These are phyloP conservation scores for Cornus suecica DNA, from an alignment of 148 eudicot species.

Conservation along the genomic window DNA sequence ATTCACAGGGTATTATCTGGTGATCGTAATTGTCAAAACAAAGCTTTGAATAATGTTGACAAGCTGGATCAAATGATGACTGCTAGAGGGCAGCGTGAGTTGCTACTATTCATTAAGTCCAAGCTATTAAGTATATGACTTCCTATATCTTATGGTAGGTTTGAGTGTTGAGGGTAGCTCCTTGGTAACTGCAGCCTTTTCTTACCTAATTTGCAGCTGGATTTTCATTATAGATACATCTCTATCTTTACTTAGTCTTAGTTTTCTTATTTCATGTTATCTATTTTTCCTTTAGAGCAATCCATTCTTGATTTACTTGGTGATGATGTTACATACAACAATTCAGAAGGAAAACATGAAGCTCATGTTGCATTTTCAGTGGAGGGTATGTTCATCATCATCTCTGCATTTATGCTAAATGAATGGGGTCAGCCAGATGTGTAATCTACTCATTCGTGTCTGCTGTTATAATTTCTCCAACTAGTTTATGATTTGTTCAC, in stretches of 20 bases:
- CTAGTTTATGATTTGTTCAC: too few species aligned
- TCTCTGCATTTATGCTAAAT: too few species aligned
- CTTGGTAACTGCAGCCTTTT: background rate
- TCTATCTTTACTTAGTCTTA: background rate
- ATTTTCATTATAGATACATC: background rate
- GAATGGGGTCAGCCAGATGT: too few species aligned
- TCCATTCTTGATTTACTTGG: conserved; percentile 72
- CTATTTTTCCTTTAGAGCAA: conserved; percentile 35
- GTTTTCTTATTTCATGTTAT: conserved; percentile 8
- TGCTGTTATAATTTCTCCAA: too few species aligned
- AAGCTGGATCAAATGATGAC: conserved; percentile 30
- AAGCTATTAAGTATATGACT: background rate
- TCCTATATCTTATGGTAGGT: conserved; percentile 1
- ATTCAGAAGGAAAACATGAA: conserved; percentile 42
- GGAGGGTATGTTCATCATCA: conserved; percentile 43
- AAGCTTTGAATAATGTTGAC: conserved; percentile 20
- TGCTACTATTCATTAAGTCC: background rate
- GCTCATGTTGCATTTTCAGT: conserved; percentile 80
- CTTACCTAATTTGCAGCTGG: conserved; percentile 1
- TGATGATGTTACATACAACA: conserved; percentile 53
- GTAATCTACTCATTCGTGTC: too few species aligned
- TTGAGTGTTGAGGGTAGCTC: background rate
- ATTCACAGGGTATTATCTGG: conserved; percentile 21
- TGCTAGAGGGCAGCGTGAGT: conserved; percentile 45
- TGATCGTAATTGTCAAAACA: conserved; percentile 25